A percentile compares a stretch with the other conserved stretches of the same genome.
phyloP scores from a whole-genome alignment of 306 rosid species.

The Vigna angularis region DNA sequence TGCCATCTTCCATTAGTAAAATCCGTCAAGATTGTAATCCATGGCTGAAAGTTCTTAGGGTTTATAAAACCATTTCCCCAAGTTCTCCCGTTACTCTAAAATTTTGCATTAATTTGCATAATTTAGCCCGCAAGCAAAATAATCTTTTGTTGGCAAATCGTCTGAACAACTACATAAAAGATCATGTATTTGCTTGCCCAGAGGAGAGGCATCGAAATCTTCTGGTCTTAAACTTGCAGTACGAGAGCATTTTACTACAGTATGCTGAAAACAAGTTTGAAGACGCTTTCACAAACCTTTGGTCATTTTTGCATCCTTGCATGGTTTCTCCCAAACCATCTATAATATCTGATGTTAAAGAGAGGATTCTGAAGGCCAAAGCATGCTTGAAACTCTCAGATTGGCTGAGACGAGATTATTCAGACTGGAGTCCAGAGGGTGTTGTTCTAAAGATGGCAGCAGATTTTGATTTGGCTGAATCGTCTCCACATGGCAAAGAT shows the following conservation, averaged over 20 bases:
- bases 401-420: conserved; percentile 73
- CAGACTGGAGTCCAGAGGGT: conserved; percentile 60
- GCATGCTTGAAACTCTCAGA: conserved; percentile 88
- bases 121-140: conserved; percentile 76
- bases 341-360: conserved; percentile 53
- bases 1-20: conserved; percentile 68
- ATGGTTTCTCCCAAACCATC: conserved; percentile 65
- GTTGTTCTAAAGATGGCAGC: conserved; percentile 63
- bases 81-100: conserved; percentile 70
- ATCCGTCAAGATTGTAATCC: conserved; percentile 83
- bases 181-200: conserved; percentile 58
- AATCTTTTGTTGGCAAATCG: conserved; percentile 80
- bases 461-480: conserved; percentile 60
- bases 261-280: conserved; percentile 87
- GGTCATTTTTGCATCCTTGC: conserved; percentile 77
- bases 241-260: conserved; percentile 77
- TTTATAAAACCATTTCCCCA: conserved; percentile 74
- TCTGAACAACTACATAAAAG: conserved; percentile 63
- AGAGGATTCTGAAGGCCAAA: conserved; percentile 78
- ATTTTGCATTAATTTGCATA: conserved; percentile 73
- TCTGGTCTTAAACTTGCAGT: conserved; percentile 73
- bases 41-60: conserved; percentile 90
- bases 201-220: conserved; percentile 60
- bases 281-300: conserved; percentile 81
- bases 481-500: conserved; percentile 49